Evolutionary conservation across 2,329 filamentous ascomycete species (phyloP).

Genomic region (Sarocladium brachiariae): DNA sequence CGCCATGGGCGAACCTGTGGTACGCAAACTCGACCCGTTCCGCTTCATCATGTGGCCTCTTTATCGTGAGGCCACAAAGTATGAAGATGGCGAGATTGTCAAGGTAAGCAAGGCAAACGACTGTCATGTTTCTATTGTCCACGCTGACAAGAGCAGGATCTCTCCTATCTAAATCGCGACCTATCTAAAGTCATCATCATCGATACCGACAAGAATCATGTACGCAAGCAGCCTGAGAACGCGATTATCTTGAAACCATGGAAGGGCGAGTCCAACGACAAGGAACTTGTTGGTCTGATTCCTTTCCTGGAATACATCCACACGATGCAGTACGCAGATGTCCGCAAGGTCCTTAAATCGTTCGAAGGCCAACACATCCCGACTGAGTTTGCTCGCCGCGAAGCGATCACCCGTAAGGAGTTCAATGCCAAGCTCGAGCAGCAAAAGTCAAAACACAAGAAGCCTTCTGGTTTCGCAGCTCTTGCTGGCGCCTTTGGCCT

Average conservation of each 20-base stretch:
- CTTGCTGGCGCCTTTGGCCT: slow-evolving; percentile 70
- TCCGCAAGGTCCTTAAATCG: slow-evolving; percentile 77
- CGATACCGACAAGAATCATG: slow-evolving; percentile 77
- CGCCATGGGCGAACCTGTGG: slow-evolving; percentile 76
- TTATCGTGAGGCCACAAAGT: slow-evolving; percentile 94
- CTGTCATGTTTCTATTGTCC: background rate
- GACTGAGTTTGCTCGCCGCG: slow-evolving; percentile 79
- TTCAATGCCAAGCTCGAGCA: slow-evolving; percentile 73
- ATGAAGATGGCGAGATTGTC: slow-evolving; percentile 91
- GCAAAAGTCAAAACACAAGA: slow-evolving; percentile 53
- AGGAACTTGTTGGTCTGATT: slow-evolving; percentile 79
- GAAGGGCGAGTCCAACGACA: slow-evolving; percentile 77
- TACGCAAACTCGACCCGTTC: slow-evolving; percentile 91
- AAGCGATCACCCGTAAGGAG: slow-evolving; percentile 76
- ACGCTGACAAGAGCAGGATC: slow-evolving; percentile 53
- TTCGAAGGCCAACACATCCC: slow-evolving; percentile 89
- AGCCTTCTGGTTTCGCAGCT: slow-evolving; percentile 56
- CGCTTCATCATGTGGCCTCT: slow-evolving; percentile 92
- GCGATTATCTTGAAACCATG: slow-evolving; percentile 87
- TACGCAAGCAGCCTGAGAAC: slow-evolving; percentile 90
- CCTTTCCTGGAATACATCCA: slow-evolving; percentile 97
- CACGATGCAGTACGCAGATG: slow-evolving; percentile 85
- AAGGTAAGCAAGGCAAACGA: slow-evolving; percentile 54
- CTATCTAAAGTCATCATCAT: slow-evolving; percentile 92
- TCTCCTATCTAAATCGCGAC: slow-evolving; percentile 96